A percentile compares a stretch with the other conserved stretches of the same genome.
These are phyloP conservation scores for Ophiosphaerella herpotricha DNA, from an alignment of 2,329 filamentous ascomycete species.

Conservation along the genomic window DNA sequence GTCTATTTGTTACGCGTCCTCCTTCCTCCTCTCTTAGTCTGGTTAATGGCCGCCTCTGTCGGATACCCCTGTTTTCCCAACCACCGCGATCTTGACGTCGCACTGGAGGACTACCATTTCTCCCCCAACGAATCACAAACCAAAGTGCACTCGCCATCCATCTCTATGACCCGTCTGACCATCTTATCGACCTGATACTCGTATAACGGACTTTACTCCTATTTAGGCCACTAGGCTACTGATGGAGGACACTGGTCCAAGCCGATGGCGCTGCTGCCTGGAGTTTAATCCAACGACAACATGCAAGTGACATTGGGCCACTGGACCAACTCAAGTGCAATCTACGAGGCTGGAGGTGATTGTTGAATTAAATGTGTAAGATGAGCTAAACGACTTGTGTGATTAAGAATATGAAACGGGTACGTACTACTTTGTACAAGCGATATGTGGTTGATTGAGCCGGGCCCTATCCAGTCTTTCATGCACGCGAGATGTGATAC, in stretches of 20 bases:
- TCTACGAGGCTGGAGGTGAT: too few relatives aligned
- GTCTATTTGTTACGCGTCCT: constrained; percentile 9
- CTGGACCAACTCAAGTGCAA: too few relatives aligned
- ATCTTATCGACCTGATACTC: constrained; percentile 8
- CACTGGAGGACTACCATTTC: constrained; percentile 1
- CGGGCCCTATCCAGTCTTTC: too few relatives aligned
- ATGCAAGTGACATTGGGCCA: constrained; percentile 2
- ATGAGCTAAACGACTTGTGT: background rate
- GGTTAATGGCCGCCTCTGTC: background rate
- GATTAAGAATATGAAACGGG: background rate
- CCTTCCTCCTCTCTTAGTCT: constrained; percentile 1
- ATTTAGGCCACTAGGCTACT: constrained; percentile 6
- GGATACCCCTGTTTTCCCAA: constrained; percentile 9
- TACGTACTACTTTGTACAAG: background rate
- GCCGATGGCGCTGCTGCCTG: constrained; percentile 20
- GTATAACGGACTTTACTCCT: constrained; percentile 12
- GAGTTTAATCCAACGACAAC: constrained; percentile 18
- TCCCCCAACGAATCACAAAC: constrained; percentile 8
- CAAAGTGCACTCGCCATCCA: constrained; percentile 1
- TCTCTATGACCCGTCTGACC: constrained; percentile 1
- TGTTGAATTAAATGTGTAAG: too few relatives aligned
- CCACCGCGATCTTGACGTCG: background rate
- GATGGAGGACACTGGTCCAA: constrained; percentile 8
- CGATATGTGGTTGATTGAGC: too few relatives aligned
- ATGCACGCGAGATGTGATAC: too few relatives aligned